Conservation (phyloP, 331 rosid species). For the Malus hybrid region DNA sequence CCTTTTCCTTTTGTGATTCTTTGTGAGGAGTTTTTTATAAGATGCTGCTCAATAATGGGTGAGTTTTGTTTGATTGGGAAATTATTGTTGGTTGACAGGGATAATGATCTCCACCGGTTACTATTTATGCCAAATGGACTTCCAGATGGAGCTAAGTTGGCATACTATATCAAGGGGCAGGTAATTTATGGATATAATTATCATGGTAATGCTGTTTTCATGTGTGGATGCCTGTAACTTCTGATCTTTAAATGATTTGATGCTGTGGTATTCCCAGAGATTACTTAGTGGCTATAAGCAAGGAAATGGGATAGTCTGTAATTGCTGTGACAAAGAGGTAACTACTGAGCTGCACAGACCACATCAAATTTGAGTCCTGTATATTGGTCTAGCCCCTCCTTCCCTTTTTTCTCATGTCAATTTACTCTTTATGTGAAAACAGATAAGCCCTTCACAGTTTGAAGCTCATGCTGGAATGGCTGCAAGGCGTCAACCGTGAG, state of each 20-base stretch:
- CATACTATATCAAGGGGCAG: constrained; percentile 93
- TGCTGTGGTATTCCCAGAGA: constrained; percentile 39
- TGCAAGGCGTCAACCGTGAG: constrained; percentile 71
- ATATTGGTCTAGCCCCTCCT: constrained; percentile 2
- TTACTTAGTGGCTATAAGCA: constrained; percentile 93
- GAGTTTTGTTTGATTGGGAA: neutral
- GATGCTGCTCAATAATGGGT: neutral
- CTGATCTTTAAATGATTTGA: constrained; percentile 11
- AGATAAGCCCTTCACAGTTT: constrained; percentile 62
- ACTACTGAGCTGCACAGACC: neutral
- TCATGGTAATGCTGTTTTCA: constrained; percentile 1
- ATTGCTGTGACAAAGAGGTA: constrained; percentile 84
- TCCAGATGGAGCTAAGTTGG: constrained; percentile 97
- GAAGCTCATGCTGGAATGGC: constrained; percentile 75
- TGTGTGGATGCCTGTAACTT: neutral
- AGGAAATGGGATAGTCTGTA: constrained; percentile 82
- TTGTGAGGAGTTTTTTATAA: neutral
- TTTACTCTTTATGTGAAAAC: constrained; percentile 13
- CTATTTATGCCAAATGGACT: constrained; percentile 95
- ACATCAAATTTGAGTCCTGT: neutral
- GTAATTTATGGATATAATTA: constrained; percentile 21
- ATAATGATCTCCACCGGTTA: constrained; percentile 82
- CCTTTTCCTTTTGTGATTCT: neutral
- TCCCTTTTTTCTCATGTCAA: neutral
- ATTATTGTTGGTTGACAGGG: constrained; percentile 44